Evolutionary conservation across 1,139 yeast genomes (phyloP).

Genomic region (Kazachstania sp.): DNA sequence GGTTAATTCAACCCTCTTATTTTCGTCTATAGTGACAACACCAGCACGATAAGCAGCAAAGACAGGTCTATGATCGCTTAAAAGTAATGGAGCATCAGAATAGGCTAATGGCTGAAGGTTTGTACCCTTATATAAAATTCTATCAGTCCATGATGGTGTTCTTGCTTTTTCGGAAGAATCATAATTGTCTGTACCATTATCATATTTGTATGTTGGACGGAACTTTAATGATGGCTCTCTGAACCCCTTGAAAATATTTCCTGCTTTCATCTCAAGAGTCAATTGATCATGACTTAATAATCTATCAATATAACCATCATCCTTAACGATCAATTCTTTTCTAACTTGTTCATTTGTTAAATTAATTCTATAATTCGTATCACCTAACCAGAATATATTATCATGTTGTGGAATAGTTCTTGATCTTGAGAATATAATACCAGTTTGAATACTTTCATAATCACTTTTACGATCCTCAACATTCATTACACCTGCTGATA

Average conservation of each 20-base stretch:
- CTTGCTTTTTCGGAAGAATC: conserved; percentile 89
- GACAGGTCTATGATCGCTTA: conserved; percentile 92
- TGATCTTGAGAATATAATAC: conserved; percentile 42
- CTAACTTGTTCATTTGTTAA: conserved; percentile 65
- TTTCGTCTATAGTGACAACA: conserved; percentile 58
- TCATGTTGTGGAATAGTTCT: conserved; percentile 63
- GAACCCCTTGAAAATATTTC: conserved; percentile 66
- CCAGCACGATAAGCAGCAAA: conserved; percentile 60
- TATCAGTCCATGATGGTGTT: conserved; percentile 96
- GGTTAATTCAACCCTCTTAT: conserved; percentile 42
- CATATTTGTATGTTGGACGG: conserved; percentile 88
- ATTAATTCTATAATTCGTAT: conserved; percentile 76
- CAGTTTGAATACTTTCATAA: conserved; percentile 50
- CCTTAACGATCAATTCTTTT: conserved; percentile 32
- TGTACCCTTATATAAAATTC: conserved; percentile 61
- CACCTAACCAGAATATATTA: conserved; percentile 84
- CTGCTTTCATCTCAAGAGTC: conserved; percentile 57
- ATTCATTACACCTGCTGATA: conserved; percentile 82
- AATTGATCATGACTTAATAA: conserved; percentile 73
- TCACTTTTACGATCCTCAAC: conserved; percentile 79
- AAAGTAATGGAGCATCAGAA: conserved; percentile 45
- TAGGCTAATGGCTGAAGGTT: conserved; percentile 49
- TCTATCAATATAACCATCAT: conserved; percentile 40
- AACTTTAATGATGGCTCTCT: conserved; percentile 70
- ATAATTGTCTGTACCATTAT: conserved; percentile 66